Percentiles rank a stretch among this genome's conserved stretches.
Conservation (phyloP, 2,329 filamentous ascomycete genomes). For the Cytospora piceicola region DNA sequence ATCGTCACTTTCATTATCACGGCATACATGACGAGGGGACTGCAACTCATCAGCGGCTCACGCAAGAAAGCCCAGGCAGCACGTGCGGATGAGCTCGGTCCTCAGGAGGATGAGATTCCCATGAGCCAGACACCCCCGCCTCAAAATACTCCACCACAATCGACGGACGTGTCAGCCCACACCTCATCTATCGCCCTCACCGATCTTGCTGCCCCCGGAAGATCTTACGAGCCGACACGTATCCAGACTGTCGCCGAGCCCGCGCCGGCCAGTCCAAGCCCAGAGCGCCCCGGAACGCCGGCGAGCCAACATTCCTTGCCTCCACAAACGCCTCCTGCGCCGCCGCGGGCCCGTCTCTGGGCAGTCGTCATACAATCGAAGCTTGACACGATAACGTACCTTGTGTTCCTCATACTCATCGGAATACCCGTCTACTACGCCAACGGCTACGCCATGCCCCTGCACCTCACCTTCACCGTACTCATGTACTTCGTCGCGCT, state of each 20-base stretch:
- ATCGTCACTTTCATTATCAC: slow-evolving; percentile 55
- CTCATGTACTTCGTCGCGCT: slow-evolving; percentile 57
- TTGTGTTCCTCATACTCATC: slow-evolving; percentile 50
- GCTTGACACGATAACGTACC: slow-evolving; percentile 52
- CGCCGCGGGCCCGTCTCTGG: slow-evolving; percentile 54
- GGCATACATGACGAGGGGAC: slow-evolving; percentile 57
- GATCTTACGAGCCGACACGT: slow-evolving; percentile 26
- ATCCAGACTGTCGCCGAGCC: slow-evolving; percentile 9
- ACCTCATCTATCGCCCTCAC: slow-evolving; percentile 29
- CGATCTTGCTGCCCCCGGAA: slow-evolving; percentile 29
- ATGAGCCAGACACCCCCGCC: slow-evolving; percentile 41
- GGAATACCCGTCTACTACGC: slow-evolving; percentile 60
- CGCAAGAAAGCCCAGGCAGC: slow-evolving; percentile 57
- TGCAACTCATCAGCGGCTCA: slow-evolving; percentile 56
- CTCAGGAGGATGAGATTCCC: slow-evolving; percentile 52
- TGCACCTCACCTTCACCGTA: slow-evolving; percentile 52
- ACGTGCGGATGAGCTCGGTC: slow-evolving; percentile 55
- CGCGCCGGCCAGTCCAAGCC: slow-evolving; percentile 28
- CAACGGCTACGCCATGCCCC: slow-evolving; percentile 55
- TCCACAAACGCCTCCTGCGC: slow-evolving; percentile 46
- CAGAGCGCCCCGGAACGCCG: slow-evolving; percentile 33
- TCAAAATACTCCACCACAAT: slow-evolving; percentile 29
- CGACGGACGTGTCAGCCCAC: slow-evolving; percentile 24
- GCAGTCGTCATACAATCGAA: slow-evolving; percentile 50
- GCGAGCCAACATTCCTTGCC: slow-evolving; percentile 34